Evolutionary conservation across 805 yeast species (phyloP).

Genomic region (Lipomyces kockii): DNA sequence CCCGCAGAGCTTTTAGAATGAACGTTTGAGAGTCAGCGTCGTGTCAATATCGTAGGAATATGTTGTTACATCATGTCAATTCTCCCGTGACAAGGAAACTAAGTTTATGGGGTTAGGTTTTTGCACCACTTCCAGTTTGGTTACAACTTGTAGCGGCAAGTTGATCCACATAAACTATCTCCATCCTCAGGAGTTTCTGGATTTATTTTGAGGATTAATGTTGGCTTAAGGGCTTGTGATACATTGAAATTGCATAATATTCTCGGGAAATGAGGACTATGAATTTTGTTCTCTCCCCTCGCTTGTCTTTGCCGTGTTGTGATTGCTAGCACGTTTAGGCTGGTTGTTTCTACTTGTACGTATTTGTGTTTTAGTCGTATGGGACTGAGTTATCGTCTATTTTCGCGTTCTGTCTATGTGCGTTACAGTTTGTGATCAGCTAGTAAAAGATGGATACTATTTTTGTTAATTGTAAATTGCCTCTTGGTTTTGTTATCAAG

Average conservation of each 20-base stretch:
- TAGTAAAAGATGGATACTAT: too few species aligned
- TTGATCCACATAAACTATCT: not conserved
- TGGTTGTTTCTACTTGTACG: too few species aligned
- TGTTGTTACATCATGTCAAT: not conserved
- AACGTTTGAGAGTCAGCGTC: not conserved
- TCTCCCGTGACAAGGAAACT: not conserved
- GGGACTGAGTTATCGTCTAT: too few species aligned
- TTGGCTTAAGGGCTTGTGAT: not conserved
- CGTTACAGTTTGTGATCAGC: too few species aligned
- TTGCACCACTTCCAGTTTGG: not conserved
- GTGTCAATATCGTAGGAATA: not conserved
- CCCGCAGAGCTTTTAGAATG: constrained; percentile 38
- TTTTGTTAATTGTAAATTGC: too few species aligned
- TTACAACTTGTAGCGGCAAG: not conserved
- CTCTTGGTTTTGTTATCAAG: too few species aligned
- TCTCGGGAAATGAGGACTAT: too few species aligned
- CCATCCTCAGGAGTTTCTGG: not conserved
- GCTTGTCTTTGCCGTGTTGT: too few species aligned
- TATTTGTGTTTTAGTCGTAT: too few species aligned
- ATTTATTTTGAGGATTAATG: not conserved
- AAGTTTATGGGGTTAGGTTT: not conserved
- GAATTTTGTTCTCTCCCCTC: too few species aligned
- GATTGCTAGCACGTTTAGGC: too few species aligned
- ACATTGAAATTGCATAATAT: not conserved
- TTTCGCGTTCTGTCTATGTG: too few species aligned